A percentile compares a stretch with the other conserved stretches of the same genome.
These are phyloP conservation scores for Aquilaria yunnanensis DNA, from an alignment of 345 rosid genomes.

Conservation along the genomic window DNA sequence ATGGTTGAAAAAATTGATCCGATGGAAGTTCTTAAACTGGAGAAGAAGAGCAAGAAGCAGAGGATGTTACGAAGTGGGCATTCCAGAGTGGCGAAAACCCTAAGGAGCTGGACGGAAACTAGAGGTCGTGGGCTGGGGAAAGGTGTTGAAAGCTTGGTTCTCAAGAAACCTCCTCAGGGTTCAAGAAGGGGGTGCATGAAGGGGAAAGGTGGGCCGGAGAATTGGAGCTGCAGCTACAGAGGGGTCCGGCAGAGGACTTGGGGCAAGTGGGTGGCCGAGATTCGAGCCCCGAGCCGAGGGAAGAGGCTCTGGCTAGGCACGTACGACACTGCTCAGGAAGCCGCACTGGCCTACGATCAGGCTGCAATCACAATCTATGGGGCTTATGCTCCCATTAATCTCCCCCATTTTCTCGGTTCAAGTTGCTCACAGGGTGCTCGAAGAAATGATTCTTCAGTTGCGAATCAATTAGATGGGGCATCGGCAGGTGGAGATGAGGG, in stretches of 20 bases:
- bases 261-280: conserved; percentile 99
- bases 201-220: conserved; percentile 95
- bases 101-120: conserved; percentile 52
- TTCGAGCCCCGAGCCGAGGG: conserved; percentile 63
- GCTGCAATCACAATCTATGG: conserved; percentile 82
- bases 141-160: conserved; percentile 12
- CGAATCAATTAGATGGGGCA: conserved; percentile 2
- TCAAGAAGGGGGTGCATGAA: conserved; percentile 87
- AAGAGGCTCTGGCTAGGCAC: conserved; percentile 85
- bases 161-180: conserved; percentile 56
- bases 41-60: too few relatives aligned
- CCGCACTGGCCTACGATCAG: conserved; percentile 80
- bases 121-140: too few relatives aligned
- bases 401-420: conserved; percentile 20
- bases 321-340: conserved; percentile 53
- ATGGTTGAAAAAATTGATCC: too few relatives aligned
- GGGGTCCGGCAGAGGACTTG: conserved; percentile 91
- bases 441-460: conserved; percentile 4
- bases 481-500: conserved; percentile 20
- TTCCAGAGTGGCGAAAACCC: conserved; percentile 35
- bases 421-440: not conserved
- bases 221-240: conserved; percentile 41
- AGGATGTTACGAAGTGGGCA: too few relatives aligned
- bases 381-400: conserved; percentile 46
- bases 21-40: too few relatives aligned